phyloP scores from a whole-genome alignment of 768 basidiomycete species.

The Sarcodon sp. region DNA sequence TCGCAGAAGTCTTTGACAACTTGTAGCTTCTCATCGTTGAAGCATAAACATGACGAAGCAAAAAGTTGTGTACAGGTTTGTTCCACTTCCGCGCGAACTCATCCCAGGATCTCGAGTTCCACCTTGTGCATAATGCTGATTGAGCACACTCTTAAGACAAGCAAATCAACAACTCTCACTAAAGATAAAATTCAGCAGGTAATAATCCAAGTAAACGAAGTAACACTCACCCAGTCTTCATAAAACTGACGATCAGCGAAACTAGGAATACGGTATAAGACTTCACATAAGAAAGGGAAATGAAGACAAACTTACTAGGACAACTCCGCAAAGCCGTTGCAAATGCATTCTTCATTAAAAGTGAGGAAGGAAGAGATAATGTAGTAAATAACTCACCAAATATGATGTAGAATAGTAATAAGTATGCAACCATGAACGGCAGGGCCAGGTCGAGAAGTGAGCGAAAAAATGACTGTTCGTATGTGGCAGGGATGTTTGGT shows the following conservation, averaged over 20 bases:
- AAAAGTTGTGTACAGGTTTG: conserved; percentile 88
- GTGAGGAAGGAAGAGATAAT: neutral
- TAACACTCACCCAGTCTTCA: conserved; percentile 71
- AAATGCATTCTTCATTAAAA: conserved; percentile 68
- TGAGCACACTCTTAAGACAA: too few species aligned
- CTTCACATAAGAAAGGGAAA: neutral
- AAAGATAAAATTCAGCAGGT: too few species aligned
- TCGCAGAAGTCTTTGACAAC: conserved; percentile 68
- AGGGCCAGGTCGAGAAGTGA: conserved; percentile 78
- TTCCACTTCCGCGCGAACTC: conserved; percentile 99
- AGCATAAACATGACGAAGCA: conserved; percentile 91
- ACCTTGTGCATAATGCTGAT: conserved; percentile 26
- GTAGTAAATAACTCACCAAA: conserved; percentile 38
- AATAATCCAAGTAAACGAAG: neutral
- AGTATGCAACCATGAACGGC: conserved; percentile 89
- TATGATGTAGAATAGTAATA: conserved; percentile 77
- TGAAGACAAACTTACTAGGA: conserved; percentile 47
- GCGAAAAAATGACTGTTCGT: conserved; percentile 54
- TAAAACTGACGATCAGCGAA: conserved; percentile 98
- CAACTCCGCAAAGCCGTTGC: conserved; percentile 90
- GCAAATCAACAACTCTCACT: too few species aligned
- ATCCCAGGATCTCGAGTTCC: conserved; percentile 97
- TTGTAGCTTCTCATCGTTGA: conserved; percentile 70
- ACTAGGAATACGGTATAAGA: conserved; percentile 22
- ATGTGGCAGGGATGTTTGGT: conserved; percentile 57